Percentiles rank a stretch among this genome's conserved stretches.
Conservation (phyloP, 2,329 filamentous ascomycete species). For the Davidsoniella neocaledoniae region DNA sequence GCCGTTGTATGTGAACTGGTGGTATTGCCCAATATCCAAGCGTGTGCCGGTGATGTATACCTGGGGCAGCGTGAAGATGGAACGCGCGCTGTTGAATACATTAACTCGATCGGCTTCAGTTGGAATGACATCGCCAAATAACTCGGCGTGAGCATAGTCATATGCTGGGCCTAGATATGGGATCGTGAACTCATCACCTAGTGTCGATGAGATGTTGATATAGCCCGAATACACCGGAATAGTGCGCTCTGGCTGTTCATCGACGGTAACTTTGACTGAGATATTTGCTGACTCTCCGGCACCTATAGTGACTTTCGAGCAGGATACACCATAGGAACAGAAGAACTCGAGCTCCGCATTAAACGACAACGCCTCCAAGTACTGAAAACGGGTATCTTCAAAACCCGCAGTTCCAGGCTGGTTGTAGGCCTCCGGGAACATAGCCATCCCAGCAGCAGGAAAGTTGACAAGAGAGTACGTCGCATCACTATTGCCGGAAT, state of each 20-base stretch:
- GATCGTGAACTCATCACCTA: neutral
- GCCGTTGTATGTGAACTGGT: conserved; percentile 1
- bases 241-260: conserved; percentile 25
- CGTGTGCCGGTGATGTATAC: neutral
- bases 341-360: neutral
- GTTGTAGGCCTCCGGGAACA: conserved; percentile 1
- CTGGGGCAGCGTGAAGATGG: conserved; percentile 3
- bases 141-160: neutral
- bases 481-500: conserved; percentile 1
- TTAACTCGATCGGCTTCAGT: neutral
- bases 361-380: conserved; percentile 1
- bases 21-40: conserved; percentile 2
- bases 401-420: neutral
- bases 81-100: neutral
- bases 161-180: conserved; percentile 7
- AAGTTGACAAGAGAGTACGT: neutral
- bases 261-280: conserved; percentile 39
- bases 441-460: conserved; percentile 3
- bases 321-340: neutral
- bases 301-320: neutral
- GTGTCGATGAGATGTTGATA: neutral
- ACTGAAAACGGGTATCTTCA: neutral
- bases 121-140: neutral
- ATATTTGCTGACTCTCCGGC: neutral
- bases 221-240: conserved; percentile 4